Evolutionary conservation across 352 stramenopile species (phyloP).

Genomic region (Pythium pyrilobum): DNA sequence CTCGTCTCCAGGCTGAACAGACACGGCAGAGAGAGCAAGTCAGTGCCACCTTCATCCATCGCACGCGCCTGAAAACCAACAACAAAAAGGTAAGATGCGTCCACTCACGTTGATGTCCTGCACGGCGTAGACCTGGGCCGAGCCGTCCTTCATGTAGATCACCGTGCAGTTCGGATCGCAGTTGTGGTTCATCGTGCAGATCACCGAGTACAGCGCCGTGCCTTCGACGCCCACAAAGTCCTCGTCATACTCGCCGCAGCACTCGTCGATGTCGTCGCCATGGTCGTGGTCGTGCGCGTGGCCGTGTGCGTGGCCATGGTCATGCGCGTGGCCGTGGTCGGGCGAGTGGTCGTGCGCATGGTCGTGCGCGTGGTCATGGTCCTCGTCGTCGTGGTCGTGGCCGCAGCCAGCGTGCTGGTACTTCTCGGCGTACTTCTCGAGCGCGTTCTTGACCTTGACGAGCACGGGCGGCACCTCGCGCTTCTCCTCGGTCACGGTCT

Average conservation of each 20-base stretch:
- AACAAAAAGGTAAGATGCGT: too few species aligned
- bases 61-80: background rate
- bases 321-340: slow-evolving; percentile 26
- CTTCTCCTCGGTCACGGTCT: slow-evolving; percentile 53
- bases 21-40: slow-evolving; percentile 3
- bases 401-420: slow-evolving; percentile 36
- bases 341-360: slow-evolving; percentile 35
- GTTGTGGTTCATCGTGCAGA: slow-evolving; percentile 97
- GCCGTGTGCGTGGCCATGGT: slow-evolving; percentile 27
- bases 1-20: slow-evolving; percentile 81
- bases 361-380: slow-evolving; percentile 24
- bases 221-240: slow-evolving; percentile 94
- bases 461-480: slow-evolving; percentile 58
- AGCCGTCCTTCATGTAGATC: slow-evolving; percentile 80
- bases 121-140: slow-evolving; percentile 66
- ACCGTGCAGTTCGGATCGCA: slow-evolving; percentile 91
- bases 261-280: slow-evolving; percentile 37
- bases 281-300: slow-evolving; percentile 36
- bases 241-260: slow-evolving; percentile 46
- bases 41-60: background rate
- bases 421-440: slow-evolving; percentile 65
- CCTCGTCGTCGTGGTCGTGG: slow-evolving; percentile 22
- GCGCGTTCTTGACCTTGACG: slow-evolving; percentile 52
- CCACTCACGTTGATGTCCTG: slow-evolving; percentile 56
- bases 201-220: slow-evolving; percentile 89